These are phyloP conservation scores for Orychophragmus violaceus DNA, from an alignment of 345 rosid genomes.

Conservation along the genomic window DNA sequence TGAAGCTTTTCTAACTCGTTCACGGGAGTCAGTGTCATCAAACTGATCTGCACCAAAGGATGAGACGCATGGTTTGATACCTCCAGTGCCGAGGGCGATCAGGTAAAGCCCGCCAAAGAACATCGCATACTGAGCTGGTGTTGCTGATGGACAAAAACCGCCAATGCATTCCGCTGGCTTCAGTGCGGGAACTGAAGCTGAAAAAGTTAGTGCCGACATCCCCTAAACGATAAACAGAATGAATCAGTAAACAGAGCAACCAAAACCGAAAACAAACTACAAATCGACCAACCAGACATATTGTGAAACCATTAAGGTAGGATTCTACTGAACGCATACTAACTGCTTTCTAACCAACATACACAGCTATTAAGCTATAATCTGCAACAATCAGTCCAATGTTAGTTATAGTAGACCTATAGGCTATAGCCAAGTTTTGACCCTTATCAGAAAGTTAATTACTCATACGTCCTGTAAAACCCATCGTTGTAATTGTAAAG, in stretches of 20 bases:
- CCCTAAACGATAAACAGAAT: slow-evolving; percentile 43
- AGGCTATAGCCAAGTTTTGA: background rate
- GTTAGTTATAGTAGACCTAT: background rate
- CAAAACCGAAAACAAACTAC: slow-evolving; percentile 2
- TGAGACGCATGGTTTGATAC: slow-evolving; percentile 93
- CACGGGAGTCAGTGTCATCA: slow-evolving; percentile 76
- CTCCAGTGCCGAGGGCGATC: slow-evolving; percentile 89
- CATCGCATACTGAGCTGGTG: slow-evolving; percentile 57
- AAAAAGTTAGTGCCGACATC: slow-evolving; percentile 77
- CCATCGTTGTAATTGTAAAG: background rate
- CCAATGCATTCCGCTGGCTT: slow-evolving; percentile 65
- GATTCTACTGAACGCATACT: background rate
- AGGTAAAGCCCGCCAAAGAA: slow-evolving; percentile 87
- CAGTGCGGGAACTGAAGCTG: slow-evolving; percentile 65
- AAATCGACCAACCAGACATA: background rate
- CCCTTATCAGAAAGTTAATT: background rate
- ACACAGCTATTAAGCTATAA: background rate
- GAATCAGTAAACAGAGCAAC: background rate
- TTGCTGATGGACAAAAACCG: slow-evolving; percentile 60
- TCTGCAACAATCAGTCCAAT: background rate
- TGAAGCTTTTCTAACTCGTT: slow-evolving; percentile 77
- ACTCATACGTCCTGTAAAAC: background rate
- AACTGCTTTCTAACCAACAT: background rate
- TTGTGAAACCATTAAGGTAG: background rate
- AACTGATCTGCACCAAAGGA: slow-evolving; percentile 97